A percentile compares a stretch with the other conserved stretches of the same genome.
These are phyloP conservation scores for Tolypocladium tundrense DNA, from an alignment of 2,329 filamentous ascomycete species.

Conservation along the genomic window DNA sequence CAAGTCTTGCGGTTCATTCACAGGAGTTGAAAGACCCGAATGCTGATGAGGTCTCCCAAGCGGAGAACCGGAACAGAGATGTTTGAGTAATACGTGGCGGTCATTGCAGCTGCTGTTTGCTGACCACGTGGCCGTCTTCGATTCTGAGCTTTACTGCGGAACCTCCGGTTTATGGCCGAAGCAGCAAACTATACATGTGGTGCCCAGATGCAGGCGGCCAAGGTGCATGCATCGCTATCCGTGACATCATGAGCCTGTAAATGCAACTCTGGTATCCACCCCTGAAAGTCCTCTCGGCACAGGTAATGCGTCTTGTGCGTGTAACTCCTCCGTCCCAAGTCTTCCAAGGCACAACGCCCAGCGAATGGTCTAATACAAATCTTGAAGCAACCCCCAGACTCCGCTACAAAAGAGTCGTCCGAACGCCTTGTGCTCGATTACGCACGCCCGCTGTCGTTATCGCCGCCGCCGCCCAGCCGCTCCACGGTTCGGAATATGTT, in stretches of 20 bases:
- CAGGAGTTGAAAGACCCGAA: conserved; percentile 26
- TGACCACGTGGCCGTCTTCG: too few relatives aligned
- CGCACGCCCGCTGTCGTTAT: conserved; percentile 24
- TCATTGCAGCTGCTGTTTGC: conserved; percentile 7
- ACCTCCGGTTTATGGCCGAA: not conserved
- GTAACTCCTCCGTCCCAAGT: not conserved
- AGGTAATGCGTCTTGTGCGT: not conserved
- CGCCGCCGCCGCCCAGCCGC: conserved; percentile 46
- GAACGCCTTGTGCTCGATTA: conserved; percentile 2
- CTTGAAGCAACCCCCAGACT: not conserved
- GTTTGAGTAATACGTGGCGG: conserved; percentile 9
- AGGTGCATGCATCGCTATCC: not conserved
- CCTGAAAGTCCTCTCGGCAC: not conserved
- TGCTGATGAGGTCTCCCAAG: conserved; percentile 29
- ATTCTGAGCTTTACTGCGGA: not conserved
- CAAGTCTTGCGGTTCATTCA: conserved; percentile 15
- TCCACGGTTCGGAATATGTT: conserved; percentile 66
- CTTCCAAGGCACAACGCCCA: not conserved
- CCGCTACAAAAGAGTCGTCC: not conserved
- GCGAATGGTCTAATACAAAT: not conserved
- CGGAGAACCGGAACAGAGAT: conserved; percentile 11
- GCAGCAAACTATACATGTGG: not conserved
- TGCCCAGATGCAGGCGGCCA: not conserved
- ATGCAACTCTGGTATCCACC: not conserved
- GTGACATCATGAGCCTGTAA: not conserved